phyloP scores from a whole-genome alignment of 495 filamentous ascomycete genomes.

The Podospora australis region DNA sequence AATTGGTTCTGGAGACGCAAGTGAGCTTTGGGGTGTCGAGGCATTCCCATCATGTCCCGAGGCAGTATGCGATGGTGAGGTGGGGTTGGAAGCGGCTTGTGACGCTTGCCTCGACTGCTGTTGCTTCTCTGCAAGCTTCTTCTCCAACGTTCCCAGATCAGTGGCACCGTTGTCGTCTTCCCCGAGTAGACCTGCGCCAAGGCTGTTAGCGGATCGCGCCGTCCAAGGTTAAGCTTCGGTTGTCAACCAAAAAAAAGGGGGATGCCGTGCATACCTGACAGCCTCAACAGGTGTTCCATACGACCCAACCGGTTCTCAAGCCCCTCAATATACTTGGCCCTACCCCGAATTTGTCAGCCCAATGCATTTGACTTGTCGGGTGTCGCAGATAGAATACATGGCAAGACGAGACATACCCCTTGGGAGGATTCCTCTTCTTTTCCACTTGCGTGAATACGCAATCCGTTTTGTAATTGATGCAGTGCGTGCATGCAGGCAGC shows the following conservation, averaged over 20 bases:
- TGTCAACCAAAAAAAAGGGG: not conserved
- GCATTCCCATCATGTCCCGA: constrained; percentile 40
- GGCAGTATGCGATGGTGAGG: constrained; percentile 39
- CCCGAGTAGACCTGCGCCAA: constrained; percentile 54
- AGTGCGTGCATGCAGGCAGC: constrained; percentile 90
- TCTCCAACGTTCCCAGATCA: constrained; percentile 82
- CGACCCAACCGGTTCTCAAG: constrained; percentile 88
- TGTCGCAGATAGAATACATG: no score
- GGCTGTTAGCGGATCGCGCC: constrained; percentile 8
- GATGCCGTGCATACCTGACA: constrained; percentile 56
- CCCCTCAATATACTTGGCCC: constrained; percentile 97
- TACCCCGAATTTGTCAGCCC: constrained; percentile 29
- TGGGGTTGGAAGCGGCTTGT: constrained; percentile 38
- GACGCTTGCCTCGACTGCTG: constrained; percentile 39
- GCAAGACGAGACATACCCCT: constrained; percentile 57
- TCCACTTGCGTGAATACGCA: constrained; percentile 97
- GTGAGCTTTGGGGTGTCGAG: constrained; percentile 54
- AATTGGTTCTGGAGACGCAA: constrained; percentile 54
- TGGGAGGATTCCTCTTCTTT: constrained; percentile 96
- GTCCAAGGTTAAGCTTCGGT: not conserved
- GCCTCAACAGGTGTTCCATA: constrained; percentile 83
- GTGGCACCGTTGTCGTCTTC: constrained; percentile 83
- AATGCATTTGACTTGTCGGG: no score
- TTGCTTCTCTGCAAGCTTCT: constrained; percentile 64
- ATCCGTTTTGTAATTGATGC: constrained; percentile 96